These are phyloP conservation scores for Fusarium avenaceum DNA, from an alignment of 2,329 filamentous ascomycete species.

Conservation along the genomic window DNA sequence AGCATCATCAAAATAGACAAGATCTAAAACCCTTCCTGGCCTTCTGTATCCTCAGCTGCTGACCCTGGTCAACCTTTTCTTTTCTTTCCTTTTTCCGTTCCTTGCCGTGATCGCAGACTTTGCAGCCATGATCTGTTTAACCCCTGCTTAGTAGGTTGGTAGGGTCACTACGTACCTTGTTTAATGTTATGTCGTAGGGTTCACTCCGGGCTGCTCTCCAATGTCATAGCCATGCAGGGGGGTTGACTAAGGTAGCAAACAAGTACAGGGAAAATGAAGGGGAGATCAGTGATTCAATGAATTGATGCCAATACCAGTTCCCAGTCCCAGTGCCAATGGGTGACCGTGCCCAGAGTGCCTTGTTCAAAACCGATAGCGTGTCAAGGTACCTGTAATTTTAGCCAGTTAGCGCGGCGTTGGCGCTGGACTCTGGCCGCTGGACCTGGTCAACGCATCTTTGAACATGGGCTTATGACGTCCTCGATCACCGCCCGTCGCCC, in stretches of 20 bases:
- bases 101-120: constrained; percentile 6
- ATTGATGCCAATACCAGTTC: constrained; percentile 17
- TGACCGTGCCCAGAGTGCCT: constrained; percentile 13
- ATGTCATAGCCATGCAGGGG: constrained; percentile 27
- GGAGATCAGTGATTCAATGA: constrained; percentile 29
- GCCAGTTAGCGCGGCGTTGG: constrained; percentile 4
- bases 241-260: background rate
- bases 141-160: constrained; percentile 30
- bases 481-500: constrained; percentile 47
- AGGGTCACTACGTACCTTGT: constrained; percentile 11
- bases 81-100: constrained; percentile 10
- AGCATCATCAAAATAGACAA: constrained; percentile 1
- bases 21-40: constrained; percentile 12
- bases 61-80: constrained; percentile 9
- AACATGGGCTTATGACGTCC: constrained; percentile 53
- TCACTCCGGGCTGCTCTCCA: constrained; percentile 25
- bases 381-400: constrained; percentile 7
- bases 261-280: constrained; percentile 8
- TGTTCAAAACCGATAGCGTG: constrained; percentile 26
- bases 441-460: constrained; percentile 29
- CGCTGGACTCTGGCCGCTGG: background rate
- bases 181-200: constrained; percentile 31
- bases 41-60: constrained; percentile 24
- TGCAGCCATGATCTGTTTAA: constrained; percentile 23
- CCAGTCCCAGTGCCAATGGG: constrained; percentile 1